phyloP scores from a whole-genome alignment of 139 green algal genomes.

The Chlorella sp. region DNA sequence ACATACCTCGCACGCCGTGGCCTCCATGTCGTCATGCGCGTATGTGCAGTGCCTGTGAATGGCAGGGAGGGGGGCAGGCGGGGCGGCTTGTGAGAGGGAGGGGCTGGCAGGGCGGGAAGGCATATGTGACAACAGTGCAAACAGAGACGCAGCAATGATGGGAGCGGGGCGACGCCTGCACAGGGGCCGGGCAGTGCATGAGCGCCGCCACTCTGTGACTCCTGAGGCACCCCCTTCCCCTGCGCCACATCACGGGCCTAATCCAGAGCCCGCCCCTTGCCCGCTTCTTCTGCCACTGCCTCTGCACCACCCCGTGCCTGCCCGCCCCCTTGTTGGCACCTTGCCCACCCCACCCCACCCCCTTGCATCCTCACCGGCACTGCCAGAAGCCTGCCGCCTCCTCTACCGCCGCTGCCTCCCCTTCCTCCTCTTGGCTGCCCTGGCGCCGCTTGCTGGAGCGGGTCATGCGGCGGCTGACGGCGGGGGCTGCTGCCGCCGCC shows the following conservation, averaged over 20 bases:
- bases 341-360: too few relatives aligned
- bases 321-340: conserved; percentile 43
- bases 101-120: neutral
- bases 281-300: neutral
- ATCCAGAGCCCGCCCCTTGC: neutral
- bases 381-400: conserved; percentile 62
- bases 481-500: neutral
- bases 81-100: neutral
- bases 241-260: neutral
- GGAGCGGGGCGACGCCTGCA: too few relatives aligned
- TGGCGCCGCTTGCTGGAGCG: conserved; percentile 20
- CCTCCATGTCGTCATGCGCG: conserved; percentile 62
- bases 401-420: conserved; percentile 30
- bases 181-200: too few relatives aligned
- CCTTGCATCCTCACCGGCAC: conserved; percentile 34
- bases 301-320: neutral
- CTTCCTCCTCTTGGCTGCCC: neutral
- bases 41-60: conserved; percentile 49
- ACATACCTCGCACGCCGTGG: conserved; percentile 61
- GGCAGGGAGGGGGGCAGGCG: neutral
- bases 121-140: neutral
- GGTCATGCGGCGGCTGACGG: neutral
- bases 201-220: too few relatives aligned
- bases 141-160: neutral
- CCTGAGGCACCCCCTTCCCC: too few relatives aligned